Evolutionary conservation across 2,329 filamentous ascomycete species (phyloP).

Genomic region (Hymenoscyphus repandus): DNA sequence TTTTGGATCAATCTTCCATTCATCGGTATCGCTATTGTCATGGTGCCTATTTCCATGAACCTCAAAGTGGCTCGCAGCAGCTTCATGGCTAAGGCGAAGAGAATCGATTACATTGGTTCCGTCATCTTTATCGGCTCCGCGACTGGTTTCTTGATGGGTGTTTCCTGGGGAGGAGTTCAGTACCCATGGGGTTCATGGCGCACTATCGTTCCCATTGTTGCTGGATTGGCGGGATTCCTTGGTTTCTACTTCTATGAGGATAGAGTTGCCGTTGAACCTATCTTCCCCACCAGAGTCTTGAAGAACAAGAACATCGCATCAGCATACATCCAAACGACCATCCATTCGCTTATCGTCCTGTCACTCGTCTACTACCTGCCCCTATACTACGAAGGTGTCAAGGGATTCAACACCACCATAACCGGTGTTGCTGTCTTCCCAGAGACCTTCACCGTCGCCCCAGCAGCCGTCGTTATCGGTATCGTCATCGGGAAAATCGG

Average conservation of each 20-base stretch:
- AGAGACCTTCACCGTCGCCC: conserved; percentile 56
- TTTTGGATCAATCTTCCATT: conserved; percentile 40
- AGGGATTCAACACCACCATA: conserved; percentile 44
- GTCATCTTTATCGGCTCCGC: conserved; percentile 16
- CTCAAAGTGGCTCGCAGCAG: not conserved
- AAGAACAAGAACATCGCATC: not conserved
- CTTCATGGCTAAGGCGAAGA: conserved; percentile 20
- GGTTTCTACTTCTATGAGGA: conserved; percentile 48
- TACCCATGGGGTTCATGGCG: conserved; percentile 57
- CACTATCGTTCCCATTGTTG: conserved; percentile 46
- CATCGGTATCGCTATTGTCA: not conserved
- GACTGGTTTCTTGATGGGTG: conserved; percentile 11
- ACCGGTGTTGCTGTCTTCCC: conserved; percentile 52
- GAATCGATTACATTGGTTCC: conserved; percentile 15
- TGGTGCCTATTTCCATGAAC: conserved; percentile 4
- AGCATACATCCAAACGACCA: conserved; percentile 44
- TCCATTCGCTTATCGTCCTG: conserved; percentile 52
- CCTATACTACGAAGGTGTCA: conserved; percentile 44
- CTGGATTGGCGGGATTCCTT: conserved; percentile 46
- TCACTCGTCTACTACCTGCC: conserved; percentile 49
- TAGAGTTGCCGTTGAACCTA: not conserved
- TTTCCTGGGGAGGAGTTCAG: conserved; percentile 42
- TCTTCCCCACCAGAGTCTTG: not conserved
- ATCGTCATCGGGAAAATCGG: conserved; percentile 49
- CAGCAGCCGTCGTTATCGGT: conserved; percentile 48